Conservation (phyloP, 176 grass and related monocot species). For the Tillandsia leiboldiana region DNA sequence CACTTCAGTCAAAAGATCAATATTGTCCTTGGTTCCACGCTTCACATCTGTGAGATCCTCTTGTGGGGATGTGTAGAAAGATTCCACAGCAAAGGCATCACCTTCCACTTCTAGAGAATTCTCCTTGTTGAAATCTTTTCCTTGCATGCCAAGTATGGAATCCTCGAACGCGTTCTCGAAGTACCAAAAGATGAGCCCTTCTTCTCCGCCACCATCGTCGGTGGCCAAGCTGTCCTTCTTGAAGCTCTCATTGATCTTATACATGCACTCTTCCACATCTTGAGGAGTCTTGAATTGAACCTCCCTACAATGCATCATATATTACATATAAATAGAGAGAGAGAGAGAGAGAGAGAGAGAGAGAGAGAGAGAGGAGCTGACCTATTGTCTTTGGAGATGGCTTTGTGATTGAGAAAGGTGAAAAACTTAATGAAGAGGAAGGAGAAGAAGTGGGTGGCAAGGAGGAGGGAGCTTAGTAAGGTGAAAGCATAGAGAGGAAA, state of each 20-base stretch:
- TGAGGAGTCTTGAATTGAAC: background rate
- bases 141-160: conserved; percentile 41
- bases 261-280: conserved; percentile 2
- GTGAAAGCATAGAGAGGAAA: conserved; percentile 29
- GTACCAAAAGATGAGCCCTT: conserved; percentile 48
- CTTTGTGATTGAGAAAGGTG: conserved; percentile 16
- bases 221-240: background rate
- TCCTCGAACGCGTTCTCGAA: conserved; percentile 52
- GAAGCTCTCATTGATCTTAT: background rate
- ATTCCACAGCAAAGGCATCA: conserved; percentile 26
- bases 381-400: conserved; percentile 18
- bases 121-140: conserved; percentile 26
- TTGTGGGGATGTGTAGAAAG: conserved; percentile 14
- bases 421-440: conserved; percentile 73
- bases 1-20: background rate
- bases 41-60: background rate
- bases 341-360: background rate
- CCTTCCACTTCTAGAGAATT: conserved; percentile 33
- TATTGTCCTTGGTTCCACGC: background rate
- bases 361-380: conserved; percentile 7
- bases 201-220: conserved; percentile 2
- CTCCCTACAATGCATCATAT: conserved; percentile 16
- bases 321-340: background rate
- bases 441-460: conserved; percentile 40
- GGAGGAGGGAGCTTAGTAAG: conserved; percentile 35